Conservation (phyloP, 768 basidiomycete species). For the Mycena albidolilacea region DNA sequence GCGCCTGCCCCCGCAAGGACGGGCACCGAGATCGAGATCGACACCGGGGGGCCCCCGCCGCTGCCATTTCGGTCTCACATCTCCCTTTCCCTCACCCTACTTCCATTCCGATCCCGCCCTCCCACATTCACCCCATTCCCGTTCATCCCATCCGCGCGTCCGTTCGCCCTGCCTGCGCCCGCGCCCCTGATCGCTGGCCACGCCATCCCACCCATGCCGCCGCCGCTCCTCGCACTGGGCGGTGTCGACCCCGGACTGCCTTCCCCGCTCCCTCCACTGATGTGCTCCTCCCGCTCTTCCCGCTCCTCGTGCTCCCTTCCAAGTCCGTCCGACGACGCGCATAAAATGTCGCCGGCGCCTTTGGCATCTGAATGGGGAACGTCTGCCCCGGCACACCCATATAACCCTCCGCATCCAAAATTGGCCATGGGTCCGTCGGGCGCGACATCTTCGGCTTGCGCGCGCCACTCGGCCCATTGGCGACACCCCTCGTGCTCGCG, state of each 20-base stretch:
- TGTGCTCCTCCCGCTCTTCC: slow-evolving; percentile 16
- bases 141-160: slow-evolving; percentile 43
- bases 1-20: not conserved
- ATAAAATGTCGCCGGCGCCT: slow-evolving; percentile 31
- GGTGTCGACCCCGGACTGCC: slow-evolving; percentile 36
- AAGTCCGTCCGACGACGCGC: slow-evolving; percentile 36
- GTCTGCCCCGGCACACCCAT: slow-evolving; percentile 54
- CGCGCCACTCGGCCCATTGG: slow-evolving; percentile 35
- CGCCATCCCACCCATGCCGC: slow-evolving; percentile 37
- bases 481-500: slow-evolving; percentile 31
- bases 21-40: slow-evolving; percentile 42
- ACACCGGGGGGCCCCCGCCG: slow-evolving; percentile 21
- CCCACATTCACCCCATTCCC: slow-evolving; percentile 43
- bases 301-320: slow-evolving; percentile 32
- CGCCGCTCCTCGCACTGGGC: slow-evolving; percentile 15
- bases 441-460: slow-evolving; percentile 87
- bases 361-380: not conserved
- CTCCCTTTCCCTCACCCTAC: not conserved
- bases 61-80: too few species aligned
- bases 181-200: slow-evolving; percentile 47
- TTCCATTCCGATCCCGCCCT: slow-evolving; percentile 12
- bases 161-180: slow-evolving; percentile 47
- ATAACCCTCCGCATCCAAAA: slow-evolving; percentile 68
- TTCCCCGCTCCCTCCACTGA: slow-evolving; percentile 3
- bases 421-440: slow-evolving; percentile 86